These are phyloP conservation scores for Akanthomyces uredinophilus DNA, from an alignment of 2,329 filamentous ascomycete species.

Conservation along the genomic window DNA sequence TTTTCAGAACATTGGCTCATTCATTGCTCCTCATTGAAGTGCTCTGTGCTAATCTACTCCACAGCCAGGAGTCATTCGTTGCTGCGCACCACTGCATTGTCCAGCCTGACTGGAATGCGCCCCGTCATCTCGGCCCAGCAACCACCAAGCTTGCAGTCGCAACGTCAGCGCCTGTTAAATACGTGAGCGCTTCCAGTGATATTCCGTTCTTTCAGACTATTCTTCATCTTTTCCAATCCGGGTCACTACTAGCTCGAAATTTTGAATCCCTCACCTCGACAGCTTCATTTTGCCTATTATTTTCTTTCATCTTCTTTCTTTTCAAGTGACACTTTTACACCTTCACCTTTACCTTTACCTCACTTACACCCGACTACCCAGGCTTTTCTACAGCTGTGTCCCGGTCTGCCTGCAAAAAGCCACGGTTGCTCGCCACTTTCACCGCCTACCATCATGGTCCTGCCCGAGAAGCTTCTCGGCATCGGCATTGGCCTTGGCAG, in stretches of 20 bases:
- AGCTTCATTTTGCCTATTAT: neutral
- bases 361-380: neutral
- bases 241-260: neutral
- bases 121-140: conserved; percentile 23
- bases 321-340: neutral
- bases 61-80: neutral
- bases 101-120: conserved; percentile 27
- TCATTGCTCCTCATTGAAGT: neutral
- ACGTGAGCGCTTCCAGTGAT: conserved; percentile 1
- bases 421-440: neutral
- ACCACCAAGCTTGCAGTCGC: neutral
- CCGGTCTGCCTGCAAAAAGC: neutral
- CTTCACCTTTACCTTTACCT: neutral
- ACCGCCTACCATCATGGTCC: conserved; percentile 20
- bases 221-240: neutral
- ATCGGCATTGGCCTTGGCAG: conserved; percentile 14
- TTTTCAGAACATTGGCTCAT: neutral
- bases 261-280: neutral
- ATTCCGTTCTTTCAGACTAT: conserved; percentile 1
- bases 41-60: neutral
- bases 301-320: neutral
- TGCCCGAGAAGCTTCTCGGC: conserved; percentile 16
- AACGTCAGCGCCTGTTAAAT: conserved; percentile 20
- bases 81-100: neutral
- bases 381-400: neutral